Base-by-base conservation (phyloP, 2,329 filamentous ascomycete genomes). In the Colletotrichum nymphaeae region DNA sequence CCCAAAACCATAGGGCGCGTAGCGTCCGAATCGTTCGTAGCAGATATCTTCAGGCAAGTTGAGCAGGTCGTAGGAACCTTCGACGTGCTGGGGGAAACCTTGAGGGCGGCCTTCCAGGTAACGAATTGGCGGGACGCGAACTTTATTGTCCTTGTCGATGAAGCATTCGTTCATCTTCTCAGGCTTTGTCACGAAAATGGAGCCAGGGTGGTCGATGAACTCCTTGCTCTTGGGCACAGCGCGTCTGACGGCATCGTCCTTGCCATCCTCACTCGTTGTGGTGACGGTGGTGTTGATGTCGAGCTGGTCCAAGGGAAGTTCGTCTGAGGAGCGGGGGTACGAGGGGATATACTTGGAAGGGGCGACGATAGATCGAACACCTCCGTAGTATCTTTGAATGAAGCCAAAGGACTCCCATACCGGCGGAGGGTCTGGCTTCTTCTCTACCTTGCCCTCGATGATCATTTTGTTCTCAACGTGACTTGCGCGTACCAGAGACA, bases 1-100 rank as follows among this genome's bases (percentile, higher is more conserved):
- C 9, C 96, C 96, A 74, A 95, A 90, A 0, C 96, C 96, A 77
- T 99, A 99, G 0, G 96, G 94, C 0, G 94, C 95, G 35, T 97
- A 90, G 75, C 95, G 90, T 3, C 96, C 96, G 80, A 94, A 97
- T 2, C 97, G 90, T 77, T 99, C 97, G 79, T 98, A 98, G 84
- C 97, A 99, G 59, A 98, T 90, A 78, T 97, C 93, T 76, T 97
- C 91, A 22, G 93, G 90, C 46, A 98, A 85, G 0, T 92, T 93
- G 14, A 98, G 83, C 53, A 96, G 82, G 11, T 95, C 91, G 78
- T 98, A 95, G 0, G 95, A 97, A n/a, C 97, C 97, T 79, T 96
- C 89, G 2, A 94, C 90, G 72, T 95, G 90, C 62, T 97, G 91
- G 0, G 97, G 97, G 81, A 97, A 97, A 1, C 95, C 96, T 72